phyloP scores from a whole-genome alignment of 805 yeast genomes.

The Maudiozyma turicensis region DNA sequence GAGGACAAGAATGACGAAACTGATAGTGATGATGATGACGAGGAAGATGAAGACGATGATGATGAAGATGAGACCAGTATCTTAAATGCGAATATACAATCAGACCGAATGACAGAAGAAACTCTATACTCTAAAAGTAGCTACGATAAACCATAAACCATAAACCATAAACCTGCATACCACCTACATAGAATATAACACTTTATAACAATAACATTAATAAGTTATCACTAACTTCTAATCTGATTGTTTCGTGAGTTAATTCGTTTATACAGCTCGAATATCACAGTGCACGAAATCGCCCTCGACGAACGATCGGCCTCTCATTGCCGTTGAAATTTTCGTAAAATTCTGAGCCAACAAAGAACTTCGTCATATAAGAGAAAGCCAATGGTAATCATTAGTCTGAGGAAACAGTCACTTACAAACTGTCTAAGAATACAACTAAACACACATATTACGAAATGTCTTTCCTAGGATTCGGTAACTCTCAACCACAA shows the following conservation, averaged over 20 bases:
- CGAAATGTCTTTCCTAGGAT: slow-evolving; percentile 60
- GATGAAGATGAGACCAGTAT: slow-evolving; percentile 27
- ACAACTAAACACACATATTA: background rate
- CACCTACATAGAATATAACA: background rate
- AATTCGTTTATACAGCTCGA: too few relatives aligned
- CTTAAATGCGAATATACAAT: background rate
- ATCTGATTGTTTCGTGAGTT: too few relatives aligned
- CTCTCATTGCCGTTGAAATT: too few relatives aligned
- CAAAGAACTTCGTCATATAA: too few relatives aligned
- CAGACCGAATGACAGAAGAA: background rate
- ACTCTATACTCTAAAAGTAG: background rate
- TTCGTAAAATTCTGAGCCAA: too few relatives aligned
- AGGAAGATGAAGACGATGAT: slow-evolving; percentile 34
- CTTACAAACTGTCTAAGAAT: too few relatives aligned
- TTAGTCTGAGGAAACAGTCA: too few relatives aligned
- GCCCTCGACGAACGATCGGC: too few relatives aligned
- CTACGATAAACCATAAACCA: background rate
- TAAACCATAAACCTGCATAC: background rate
- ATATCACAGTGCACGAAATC: too few relatives aligned
- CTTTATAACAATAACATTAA: background rate
- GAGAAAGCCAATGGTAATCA: too few relatives aligned
- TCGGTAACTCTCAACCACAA: slow-evolving; percentile 69
- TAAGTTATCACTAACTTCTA: background rate
- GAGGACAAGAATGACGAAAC: slow-evolving; percentile 29
- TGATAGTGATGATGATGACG: slow-evolving; percentile 33